phyloP scores from a whole-genome alignment of 371 early-diverging fungal genomes.

The Mucor lusitanicus region DNA sequence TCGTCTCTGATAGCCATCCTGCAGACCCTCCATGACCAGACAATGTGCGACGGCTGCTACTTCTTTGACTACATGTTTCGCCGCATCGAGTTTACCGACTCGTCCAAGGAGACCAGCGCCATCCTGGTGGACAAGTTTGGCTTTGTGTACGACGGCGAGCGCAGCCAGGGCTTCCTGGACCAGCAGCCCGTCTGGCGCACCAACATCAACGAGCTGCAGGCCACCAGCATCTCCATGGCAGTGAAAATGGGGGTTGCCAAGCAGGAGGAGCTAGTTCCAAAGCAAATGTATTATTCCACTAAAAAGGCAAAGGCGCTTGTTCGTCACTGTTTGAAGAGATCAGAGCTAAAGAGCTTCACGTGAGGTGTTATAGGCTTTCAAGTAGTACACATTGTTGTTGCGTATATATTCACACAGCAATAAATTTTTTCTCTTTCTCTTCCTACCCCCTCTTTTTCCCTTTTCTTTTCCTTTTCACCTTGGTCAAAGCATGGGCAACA shows the following conservation, averaged over 20 bases:
- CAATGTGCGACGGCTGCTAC: constrained; percentile 29
- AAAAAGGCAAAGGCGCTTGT: constrained; percentile 35
- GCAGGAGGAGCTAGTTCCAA: constrained; percentile 12
- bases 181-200: constrained; percentile 15
- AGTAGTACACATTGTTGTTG: neutral
- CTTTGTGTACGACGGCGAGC: neutral
- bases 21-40: constrained; percentile 38
- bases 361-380: neutral
- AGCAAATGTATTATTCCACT: constrained; percentile 29
- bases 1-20: constrained; percentile 34
- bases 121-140: constrained; percentile 24
- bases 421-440: neutral
- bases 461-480: constrained; percentile 16
- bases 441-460: constrained; percentile 11
- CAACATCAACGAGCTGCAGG: constrained; percentile 30
- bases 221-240: constrained; percentile 25
- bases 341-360: neutral
- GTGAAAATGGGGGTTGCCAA: constrained; percentile 25
- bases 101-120: neutral
- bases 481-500: constrained; percentile 39
- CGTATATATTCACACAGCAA: neutral
- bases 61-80: constrained; percentile 38
- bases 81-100: constrained; percentile 24
- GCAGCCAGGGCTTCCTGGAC: constrained; percentile 10
- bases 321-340: constrained; percentile 25